phyloP scores from a whole-genome alignment of 345 rosid genomes.

The Heritiera fomes region DNA sequence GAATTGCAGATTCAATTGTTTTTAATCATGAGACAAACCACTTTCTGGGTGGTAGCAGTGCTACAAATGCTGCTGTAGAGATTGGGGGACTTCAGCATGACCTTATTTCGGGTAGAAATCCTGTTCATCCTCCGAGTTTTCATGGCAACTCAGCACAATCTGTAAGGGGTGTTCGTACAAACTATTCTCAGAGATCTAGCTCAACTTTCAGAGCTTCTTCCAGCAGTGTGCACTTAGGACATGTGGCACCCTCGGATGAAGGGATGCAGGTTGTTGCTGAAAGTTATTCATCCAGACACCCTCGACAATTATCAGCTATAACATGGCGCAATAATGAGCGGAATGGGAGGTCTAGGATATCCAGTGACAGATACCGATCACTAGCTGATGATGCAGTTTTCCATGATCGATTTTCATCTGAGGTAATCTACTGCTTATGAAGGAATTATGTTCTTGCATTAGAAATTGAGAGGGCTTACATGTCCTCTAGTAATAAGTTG shows the following conservation, averaged over 20 bases:
- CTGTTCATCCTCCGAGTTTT: constrained; percentile 45
- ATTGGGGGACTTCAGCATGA: constrained; percentile 52
- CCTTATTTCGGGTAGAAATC: constrained; percentile 47
- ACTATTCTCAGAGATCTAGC: constrained; percentile 59
- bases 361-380: constrained; percentile 59
- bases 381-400: constrained; percentile 51
- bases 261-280: constrained; percentile 56
- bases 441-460: constrained; percentile 16
- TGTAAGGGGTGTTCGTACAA: constrained; percentile 47
- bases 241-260: constrained; percentile 53
- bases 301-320: constrained; percentile 47
- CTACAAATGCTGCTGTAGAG: constrained; percentile 42
- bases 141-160: constrained; percentile 52
- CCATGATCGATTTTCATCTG: constrained; percentile 57
- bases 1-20: constrained; percentile 55
- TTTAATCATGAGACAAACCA: constrained; percentile 51
- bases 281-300: constrained; percentile 58
- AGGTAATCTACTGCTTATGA: constrained; percentile 43
- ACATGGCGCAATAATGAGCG: constrained; percentile 66
- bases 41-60: constrained; percentile 44
- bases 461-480: not conserved
- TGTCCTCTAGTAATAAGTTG: not conserved
- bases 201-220: constrained; percentile 67
- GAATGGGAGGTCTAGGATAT: constrained; percentile 64
- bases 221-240: constrained; percentile 47